phyloP scores from a whole-genome alignment of 257 asterid genomes.

The Echites panduratus region DNA sequence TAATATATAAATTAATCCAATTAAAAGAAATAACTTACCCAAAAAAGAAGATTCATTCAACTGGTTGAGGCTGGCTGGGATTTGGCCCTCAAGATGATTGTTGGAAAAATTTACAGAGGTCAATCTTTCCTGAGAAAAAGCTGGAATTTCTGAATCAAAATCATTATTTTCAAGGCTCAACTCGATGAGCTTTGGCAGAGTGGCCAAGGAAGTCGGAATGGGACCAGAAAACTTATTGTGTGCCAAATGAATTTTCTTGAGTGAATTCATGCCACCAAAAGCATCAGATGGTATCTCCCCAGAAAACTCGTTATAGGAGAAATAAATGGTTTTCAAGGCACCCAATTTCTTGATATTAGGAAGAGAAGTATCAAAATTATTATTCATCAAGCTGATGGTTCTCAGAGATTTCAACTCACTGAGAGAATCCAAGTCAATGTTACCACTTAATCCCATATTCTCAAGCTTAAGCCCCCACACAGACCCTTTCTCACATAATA shows the following conservation, averaged over 20 bases:
- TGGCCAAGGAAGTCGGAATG: constrained; percentile 45
- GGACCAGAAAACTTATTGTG: constrained; percentile 47
- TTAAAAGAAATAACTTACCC: constrained; percentile 26
- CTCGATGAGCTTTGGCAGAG: constrained; percentile 48
- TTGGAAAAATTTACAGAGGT: constrained; percentile 37
- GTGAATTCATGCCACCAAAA: constrained; percentile 48
- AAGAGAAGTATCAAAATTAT: constrained; percentile 48
- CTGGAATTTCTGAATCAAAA: constrained; percentile 55
- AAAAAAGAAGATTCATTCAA: constrained; percentile 36
- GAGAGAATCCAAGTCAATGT: constrained; percentile 51
- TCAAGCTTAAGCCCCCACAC: constrained; percentile 65
- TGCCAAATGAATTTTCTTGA: constrained; percentile 63
- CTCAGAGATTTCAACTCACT: constrained; percentile 34
- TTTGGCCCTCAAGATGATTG: constrained; percentile 50
- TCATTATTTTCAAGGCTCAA: constrained; percentile 49
- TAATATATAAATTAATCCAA: neutral
- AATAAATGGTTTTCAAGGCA: constrained; percentile 34
- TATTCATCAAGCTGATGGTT: constrained; percentile 53
- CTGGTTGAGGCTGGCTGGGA: constrained; percentile 44
- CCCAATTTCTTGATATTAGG: constrained; percentile 42
- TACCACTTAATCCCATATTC: constrained; percentile 56
- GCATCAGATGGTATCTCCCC: constrained; percentile 40
- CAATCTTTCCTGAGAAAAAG: constrained; percentile 31
- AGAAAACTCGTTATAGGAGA: constrained; percentile 50
- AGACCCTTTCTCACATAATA: constrained; percentile 41